phyloP scores from a whole-genome alignment of 257 asterid genomes.

The Sherardia arvensis region DNA sequence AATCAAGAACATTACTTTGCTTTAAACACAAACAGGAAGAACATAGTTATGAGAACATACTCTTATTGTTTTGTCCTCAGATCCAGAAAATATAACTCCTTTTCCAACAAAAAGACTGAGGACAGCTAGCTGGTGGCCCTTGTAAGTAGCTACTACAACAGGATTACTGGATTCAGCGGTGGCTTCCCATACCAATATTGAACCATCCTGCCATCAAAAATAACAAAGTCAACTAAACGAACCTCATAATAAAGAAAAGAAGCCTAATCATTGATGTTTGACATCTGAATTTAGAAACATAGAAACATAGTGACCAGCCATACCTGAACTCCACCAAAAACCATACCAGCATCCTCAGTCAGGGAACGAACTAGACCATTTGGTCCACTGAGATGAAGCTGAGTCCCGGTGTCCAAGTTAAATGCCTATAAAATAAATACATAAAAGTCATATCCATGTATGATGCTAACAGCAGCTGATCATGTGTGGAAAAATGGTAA shows the following conservation, averaged over 20 bases:
- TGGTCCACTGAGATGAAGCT: conserved; percentile 26
- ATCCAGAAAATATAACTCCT: neutral
- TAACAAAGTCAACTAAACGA: neutral
- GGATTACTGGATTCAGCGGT: neutral
- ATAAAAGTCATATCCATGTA: neutral
- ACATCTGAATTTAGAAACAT: too few species aligned
- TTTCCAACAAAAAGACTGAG: neutral
- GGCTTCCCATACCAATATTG: neutral
- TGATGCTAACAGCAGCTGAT: neutral
- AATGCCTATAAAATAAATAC: conserved; percentile 30
- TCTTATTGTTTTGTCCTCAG: neutral
- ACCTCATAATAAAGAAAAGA: neutral
- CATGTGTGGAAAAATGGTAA: neutral
- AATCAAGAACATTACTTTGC: neutral
- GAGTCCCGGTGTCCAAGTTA: conserved; percentile 32
- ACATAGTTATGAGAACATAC: neutral
- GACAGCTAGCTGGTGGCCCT: neutral
- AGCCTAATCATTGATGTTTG: neutral
- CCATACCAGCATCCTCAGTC: conserved; percentile 23
- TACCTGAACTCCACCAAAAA: conserved; percentile 61
- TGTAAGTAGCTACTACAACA: neutral
- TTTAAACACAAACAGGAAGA: neutral
- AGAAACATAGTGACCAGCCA: neutral
- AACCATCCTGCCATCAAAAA: neutral
- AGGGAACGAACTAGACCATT: conserved; percentile 44